Evolutionary conservation across 163 green algal species (phyloP).

Genomic region (Prototheca stagnorum): DNA sequence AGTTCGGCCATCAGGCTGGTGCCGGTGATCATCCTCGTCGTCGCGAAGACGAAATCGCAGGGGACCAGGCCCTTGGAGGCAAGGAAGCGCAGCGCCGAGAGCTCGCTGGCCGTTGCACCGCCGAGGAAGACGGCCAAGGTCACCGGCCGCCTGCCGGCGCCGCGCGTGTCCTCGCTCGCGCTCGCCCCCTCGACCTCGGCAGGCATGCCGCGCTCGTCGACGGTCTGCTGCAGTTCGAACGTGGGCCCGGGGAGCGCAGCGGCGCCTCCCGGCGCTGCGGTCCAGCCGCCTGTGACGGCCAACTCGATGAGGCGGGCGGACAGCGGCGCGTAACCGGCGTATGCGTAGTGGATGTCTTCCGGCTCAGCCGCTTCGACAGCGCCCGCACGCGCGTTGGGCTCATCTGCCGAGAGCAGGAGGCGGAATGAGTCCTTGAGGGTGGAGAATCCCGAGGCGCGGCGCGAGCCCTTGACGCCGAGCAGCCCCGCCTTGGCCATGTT

Average conservation of each 20-base stretch:
- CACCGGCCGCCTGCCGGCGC: conserved; percentile 1
- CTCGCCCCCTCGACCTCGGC: background rate
- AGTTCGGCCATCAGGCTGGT: conserved; percentile 27
- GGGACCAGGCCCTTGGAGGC: conserved; percentile 7
- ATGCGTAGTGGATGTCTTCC: conserved; percentile 47
- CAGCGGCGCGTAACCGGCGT: conserved; percentile 74
- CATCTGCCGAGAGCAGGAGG: conserved; percentile 2
- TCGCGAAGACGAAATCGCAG: conserved; percentile 49
- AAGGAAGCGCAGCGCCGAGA: conserved; percentile 62
- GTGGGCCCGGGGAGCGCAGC: conserved; percentile 45
- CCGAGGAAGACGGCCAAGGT: conserved; percentile 77
- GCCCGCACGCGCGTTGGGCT: too few species aligned
- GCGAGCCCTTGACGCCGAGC: too few species aligned
- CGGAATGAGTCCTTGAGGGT: conserved; percentile 12
- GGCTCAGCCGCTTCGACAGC: too few species aligned
- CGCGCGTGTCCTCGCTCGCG: background rate
- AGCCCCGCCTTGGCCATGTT: too few species aligned
- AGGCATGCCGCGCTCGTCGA: background rate
- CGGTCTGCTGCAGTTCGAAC: conserved; percentile 50
- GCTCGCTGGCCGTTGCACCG: conserved; percentile 73
- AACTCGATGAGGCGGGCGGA: conserved; percentile 62
- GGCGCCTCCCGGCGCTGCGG: conserved; percentile 29
- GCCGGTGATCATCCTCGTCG: conserved; percentile 55
- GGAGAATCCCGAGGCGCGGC: conserved; percentile 5
- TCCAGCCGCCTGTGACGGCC: conserved; percentile 29